Evolutionary conservation across 139 green algal species (phyloP).

Genomic region (Trebouxia sp.): DNA sequence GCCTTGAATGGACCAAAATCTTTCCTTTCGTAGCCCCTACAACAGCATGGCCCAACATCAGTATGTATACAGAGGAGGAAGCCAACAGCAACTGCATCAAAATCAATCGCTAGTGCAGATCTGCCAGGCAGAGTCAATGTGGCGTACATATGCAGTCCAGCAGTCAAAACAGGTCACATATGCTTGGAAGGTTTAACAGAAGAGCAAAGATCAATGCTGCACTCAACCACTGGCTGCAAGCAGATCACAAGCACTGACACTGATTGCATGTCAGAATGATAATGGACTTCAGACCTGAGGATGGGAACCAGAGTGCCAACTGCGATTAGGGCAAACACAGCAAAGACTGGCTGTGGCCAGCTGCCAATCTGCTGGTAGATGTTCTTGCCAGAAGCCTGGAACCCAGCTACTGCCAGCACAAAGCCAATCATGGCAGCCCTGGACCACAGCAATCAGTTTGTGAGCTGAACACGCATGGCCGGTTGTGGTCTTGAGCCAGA

Average conservation of each 20-base stretch:
- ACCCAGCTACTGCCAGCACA: neutral
- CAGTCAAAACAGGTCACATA: neutral
- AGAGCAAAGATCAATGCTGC: neutral
- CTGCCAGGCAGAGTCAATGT: no score
- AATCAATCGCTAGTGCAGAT: no score
- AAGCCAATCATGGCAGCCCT: conserved; percentile 27
- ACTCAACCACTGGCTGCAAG: no score
- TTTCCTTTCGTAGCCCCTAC: neutral
- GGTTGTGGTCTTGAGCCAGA: no score
- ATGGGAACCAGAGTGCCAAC: conserved; percentile 20
- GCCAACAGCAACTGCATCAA: no score
- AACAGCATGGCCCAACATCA: no score
- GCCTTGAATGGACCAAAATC: conserved; percentile 30
- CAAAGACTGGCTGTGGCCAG: conserved; percentile 23
- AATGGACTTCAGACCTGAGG: no score
- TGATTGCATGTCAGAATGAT: no score
- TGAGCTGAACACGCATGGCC: no score
- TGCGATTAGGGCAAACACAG: conserved; percentile 20
- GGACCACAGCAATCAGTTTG: neutral
- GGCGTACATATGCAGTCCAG: no score
- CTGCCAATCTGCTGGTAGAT: conserved; percentile 14
- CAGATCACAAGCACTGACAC: no score
- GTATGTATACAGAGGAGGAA: no score
- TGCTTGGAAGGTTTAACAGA: neutral
- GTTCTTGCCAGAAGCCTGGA: conserved; percentile 6